Evolutionary conservation across 495 filamentous ascomycete species (phyloP).

Genomic region (Neurospora cerealis): DNA sequence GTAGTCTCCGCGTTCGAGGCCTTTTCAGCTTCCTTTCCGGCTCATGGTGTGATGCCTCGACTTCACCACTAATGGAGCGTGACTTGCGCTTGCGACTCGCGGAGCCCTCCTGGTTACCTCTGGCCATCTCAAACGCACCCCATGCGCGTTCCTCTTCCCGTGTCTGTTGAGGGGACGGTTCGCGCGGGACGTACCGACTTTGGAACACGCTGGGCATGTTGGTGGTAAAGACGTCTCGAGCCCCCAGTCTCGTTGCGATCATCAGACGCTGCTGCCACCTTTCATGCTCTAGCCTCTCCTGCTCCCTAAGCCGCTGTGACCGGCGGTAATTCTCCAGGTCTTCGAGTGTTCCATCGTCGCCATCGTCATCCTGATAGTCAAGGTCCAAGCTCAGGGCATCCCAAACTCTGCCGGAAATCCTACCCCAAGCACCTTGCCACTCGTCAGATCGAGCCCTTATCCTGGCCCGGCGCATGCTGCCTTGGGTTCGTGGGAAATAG

Average conservation of each 20-base stretch:
- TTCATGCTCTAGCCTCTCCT: slow-evolving; percentile 55
- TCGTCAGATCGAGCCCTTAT: slow-evolving; percentile 38
- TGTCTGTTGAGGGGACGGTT: slow-evolving; percentile 51
- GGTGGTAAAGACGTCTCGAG: slow-evolving; percentile 54
- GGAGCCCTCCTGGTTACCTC: slow-evolving; percentile 46
- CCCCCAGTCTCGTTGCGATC: slow-evolving; percentile 69
- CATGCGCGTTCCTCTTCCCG: slow-evolving; percentile 75
- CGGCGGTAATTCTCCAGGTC: slow-evolving; percentile 26
- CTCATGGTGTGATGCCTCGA: slow-evolving; percentile 44
- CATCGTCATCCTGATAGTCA: slow-evolving; percentile 79
- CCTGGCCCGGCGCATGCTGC: slow-evolving; percentile 34
- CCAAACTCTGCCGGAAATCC: slow-evolving; percentile 39
- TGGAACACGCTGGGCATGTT: slow-evolving; percentile 30
- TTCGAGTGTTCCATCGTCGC: slow-evolving; percentile 36
- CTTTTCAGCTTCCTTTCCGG: slow-evolving; percentile 76
- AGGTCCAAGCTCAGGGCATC: slow-evolving; percentile 63
- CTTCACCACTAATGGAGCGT: slow-evolving; percentile 55
- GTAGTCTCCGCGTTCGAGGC: slow-evolving; percentile 52
- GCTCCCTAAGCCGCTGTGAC: slow-evolving; percentile 48
- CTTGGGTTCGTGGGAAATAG: slow-evolving; percentile 41
- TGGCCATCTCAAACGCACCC: slow-evolving; percentile 79
- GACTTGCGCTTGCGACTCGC: slow-evolving; percentile 63
- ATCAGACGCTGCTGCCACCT: slow-evolving; percentile 72
- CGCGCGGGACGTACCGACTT: slow-evolving; percentile 11
- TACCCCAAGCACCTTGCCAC: slow-evolving; percentile 48